Conservation (phyloP, 2,329 filamentous ascomycete species). For the Monosporascus sp. region DNA sequence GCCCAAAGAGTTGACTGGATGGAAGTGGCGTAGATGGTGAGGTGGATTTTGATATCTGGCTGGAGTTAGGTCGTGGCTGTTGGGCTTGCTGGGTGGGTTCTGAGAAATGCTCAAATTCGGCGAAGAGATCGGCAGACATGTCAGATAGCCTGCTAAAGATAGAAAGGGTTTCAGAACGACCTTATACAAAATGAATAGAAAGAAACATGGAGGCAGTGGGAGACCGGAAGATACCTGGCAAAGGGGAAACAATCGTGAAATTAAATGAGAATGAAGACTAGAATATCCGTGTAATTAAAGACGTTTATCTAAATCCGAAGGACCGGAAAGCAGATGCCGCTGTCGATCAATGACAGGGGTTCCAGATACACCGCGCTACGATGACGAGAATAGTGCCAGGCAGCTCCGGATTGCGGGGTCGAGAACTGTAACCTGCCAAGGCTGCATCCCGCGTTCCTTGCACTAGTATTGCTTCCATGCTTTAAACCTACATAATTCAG, state of each 20-base stretch:
- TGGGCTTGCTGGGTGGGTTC: slow-evolving; percentile 17
- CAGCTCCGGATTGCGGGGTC: too few species aligned
- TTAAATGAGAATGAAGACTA: not conserved
- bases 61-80: slow-evolving; percentile 2
- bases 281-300: not conserved
- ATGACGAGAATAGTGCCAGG: too few species aligned
- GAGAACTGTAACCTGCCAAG: not conserved
- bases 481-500: too few species aligned
- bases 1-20: slow-evolving; percentile 15
- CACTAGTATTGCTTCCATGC: not conserved
- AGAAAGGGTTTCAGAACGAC: not conserved
- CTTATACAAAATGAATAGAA: not conserved
- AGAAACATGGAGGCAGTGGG: not conserved
- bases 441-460: not conserved
- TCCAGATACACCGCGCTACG: not conserved
- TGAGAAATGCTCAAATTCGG: slow-evolving; percentile 51
- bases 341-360: slow-evolving; percentile 9
- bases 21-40: slow-evolving; percentile 12
- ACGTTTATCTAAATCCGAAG: not conserved
- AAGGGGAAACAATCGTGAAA: too few species aligned
- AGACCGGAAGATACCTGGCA: not conserved
- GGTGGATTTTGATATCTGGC: slow-evolving; percentile 12
- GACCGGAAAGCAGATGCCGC: not conserved
- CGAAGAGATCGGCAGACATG: slow-evolving; percentile 64
- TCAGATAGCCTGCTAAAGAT: slow-evolving; percentile 1